phyloP scores from a whole-genome alignment of 192 early-diverging fungal species.

The Linnemannia elongata region DNA sequence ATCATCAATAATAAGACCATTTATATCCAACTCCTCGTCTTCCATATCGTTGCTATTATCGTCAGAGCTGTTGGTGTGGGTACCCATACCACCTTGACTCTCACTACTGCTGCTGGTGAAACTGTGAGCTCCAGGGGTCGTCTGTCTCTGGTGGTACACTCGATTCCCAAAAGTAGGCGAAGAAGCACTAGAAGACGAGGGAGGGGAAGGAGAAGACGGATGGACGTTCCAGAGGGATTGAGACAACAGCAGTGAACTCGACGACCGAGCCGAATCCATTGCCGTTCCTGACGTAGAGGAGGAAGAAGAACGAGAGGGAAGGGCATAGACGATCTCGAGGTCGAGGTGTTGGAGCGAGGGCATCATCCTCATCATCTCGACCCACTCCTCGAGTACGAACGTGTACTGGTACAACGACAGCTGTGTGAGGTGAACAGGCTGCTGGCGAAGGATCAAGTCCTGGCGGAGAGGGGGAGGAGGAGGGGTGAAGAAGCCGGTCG shows the following conservation, averaged over 20 bases:
- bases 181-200: background rate
- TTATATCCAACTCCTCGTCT: background rate
- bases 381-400: constrained; percentile 25
- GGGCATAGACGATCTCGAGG: background rate
- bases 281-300: background rate
- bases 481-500: background rate
- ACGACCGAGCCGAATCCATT: background rate
- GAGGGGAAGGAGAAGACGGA: background rate
- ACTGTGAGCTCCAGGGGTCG: too few relatives aligned
- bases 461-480: background rate
- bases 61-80: background rate
- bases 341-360: constrained; percentile 22
- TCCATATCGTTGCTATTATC: background rate
- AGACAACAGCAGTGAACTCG: background rate
- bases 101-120: background rate
- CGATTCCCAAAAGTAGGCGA: background rate
- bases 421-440: constrained; percentile 11
- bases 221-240: background rate
- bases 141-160: too few relatives aligned
- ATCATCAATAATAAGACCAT: background rate
- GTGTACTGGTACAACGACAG: constrained; percentile 12
- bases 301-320: background rate
- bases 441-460: background rate
- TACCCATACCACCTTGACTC: background rate
- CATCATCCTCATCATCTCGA: constrained; percentile 23